Evolutionary conservation across 805 yeast genomes (phyloP), one percentile per base, ranked within the genome.

Genomic region (Wickerhamiella galacta): DNA sequence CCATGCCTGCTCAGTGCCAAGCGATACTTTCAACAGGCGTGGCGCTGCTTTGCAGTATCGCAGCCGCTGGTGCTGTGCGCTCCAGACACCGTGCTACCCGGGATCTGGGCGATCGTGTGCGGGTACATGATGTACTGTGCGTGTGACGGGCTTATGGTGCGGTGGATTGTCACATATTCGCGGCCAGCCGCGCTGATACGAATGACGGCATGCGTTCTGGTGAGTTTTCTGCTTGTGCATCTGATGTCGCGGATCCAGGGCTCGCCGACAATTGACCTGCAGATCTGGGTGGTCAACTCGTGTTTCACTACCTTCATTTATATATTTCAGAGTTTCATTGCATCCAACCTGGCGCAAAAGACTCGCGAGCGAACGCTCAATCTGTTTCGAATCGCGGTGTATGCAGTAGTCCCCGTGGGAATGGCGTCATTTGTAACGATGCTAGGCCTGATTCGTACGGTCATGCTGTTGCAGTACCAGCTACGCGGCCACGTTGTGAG

Each of bases 321-420:
- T 57, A 83, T 79, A 28, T 63, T 75, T 42, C 96, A 87, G 54
- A 82, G 77, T 49, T 87, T 83, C 49, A 75, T 83, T 41, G 83
- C 95, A 9, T 75, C 83, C 35, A 66, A 66, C 40, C 46, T 60
- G 35, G 56, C 58, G 4, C 39, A 51, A 25, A 23, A 30, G 28
- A 34, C 37, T 8, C 22, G 35, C 19, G 56, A 59, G 44, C 64
- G 94, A 34, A 75, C 83, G 22, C 79, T 85, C 38, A 93, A 87
- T 51, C 63, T 85, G 35, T 81, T 82, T 53, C 80, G 78, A 44
- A 79, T 90, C 31, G 82, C 79, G 1, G 95, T 87, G 2, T 87
- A 81, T 58, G 95, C 96, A 2, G 98, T 87, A 25, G 95, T 87
- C n/a, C 98, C 98, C 0, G 82, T 87, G 12, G 96, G 98, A 0